Evolutionary conservation across 2,329 filamentous ascomycete species (phyloP), one percentile per base, ranked within the genome.

Genomic region (Chrysosporium queenslandicum): DNA sequence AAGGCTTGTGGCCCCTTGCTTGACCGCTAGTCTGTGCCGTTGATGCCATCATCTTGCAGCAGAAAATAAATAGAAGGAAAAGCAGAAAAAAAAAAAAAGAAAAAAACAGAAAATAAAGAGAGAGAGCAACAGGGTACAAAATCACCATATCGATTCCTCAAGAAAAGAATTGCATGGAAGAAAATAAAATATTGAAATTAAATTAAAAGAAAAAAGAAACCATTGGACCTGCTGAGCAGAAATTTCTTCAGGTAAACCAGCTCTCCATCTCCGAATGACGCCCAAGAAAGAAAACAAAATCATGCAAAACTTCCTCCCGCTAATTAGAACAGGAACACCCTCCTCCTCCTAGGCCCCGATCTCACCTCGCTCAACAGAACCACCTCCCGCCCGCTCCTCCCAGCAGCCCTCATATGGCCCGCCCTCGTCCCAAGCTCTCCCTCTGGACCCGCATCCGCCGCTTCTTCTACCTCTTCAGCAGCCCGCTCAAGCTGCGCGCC

Each of bases 401-500:
- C 37, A 11, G 3, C 27, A 45, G 30, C 30, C 47, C 36, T 42
- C 49, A 53, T 41, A 47, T 47, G 42, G 42, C 43, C 30, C 50
- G 37, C 3, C 50, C 50, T 34, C 50, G 42, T n/a, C 50, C 50
- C 21, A 53, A 53, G 32, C 43, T 53, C 36, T 47, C 50, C 18
- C 34, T 53, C 14, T 40, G 50, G 50, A 47, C 42, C 21, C 45
- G 50, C 42, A 47, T 48, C 45, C 50, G 50, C 14, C 50, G 45
- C 27, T 47, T 53, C 45, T 48, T 47, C 50, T 46, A 41, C 41
- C 42, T 34, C 36, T 47, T 47, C 43, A 45, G 57, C 49, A 50
- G 54, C 25, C 55, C 56, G 7, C 58, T 59, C 21, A 42, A 39
- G 6, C 36, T 57, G 3, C 56, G 55, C 0, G 51, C 41, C 39